phyloP scores from a whole-genome alignment of 2,329 filamentous ascomycete genomes.

The Pleomassaria siparia region DNA sequence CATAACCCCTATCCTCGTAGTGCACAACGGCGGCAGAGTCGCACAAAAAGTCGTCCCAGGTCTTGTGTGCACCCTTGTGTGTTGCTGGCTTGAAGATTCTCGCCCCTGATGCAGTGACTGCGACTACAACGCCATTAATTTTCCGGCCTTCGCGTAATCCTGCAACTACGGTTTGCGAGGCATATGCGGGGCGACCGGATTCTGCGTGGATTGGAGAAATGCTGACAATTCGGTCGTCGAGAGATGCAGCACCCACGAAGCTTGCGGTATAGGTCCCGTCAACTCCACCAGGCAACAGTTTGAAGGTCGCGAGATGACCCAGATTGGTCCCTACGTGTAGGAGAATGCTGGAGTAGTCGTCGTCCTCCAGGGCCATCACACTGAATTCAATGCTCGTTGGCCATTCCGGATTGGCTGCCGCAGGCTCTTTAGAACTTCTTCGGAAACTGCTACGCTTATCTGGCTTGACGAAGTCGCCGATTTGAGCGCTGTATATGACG shows the following conservation, averaged over 20 bases:
- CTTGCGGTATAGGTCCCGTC: slow-evolving; percentile 71
- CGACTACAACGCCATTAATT: slow-evolving; percentile 78
- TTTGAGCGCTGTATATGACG: slow-evolving; percentile 74
- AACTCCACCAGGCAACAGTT: slow-evolving; percentile 76
- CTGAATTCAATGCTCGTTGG: slow-evolving; percentile 85
- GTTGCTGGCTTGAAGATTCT: slow-evolving; percentile 84
- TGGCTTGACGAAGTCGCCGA: slow-evolving; percentile 73
- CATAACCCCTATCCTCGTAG: slow-evolving; percentile 73
- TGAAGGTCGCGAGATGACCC: slow-evolving; percentile 86
- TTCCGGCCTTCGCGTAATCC: slow-evolving; percentile 71
- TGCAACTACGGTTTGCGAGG: slow-evolving; percentile 74
- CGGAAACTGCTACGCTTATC: slow-evolving; percentile 75
- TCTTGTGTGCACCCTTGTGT: slow-evolving; percentile 87
- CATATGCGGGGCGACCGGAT: slow-evolving; percentile 72
- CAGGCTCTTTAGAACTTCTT: slow-evolving; percentile 53
- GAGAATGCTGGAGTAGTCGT: slow-evolving; percentile 90
- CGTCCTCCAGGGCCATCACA: slow-evolving; percentile 85
- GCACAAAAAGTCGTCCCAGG: slow-evolving; percentile 81
- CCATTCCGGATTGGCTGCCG: slow-evolving; percentile 63
- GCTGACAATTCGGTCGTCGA: slow-evolving; percentile 70
- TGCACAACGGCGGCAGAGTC: slow-evolving; percentile 77
- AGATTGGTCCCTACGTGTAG: slow-evolving; percentile 87
- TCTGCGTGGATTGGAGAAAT: slow-evolving; percentile 80
- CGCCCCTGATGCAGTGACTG: slow-evolving; percentile 72
- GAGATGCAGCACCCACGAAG: slow-evolving; percentile 65